Evolutionary conservation across 2,329 filamentous ascomycete genomes (phyloP), one percentile per base, ranked within the genome.

Genomic region (Clonostachys rosea): DNA sequence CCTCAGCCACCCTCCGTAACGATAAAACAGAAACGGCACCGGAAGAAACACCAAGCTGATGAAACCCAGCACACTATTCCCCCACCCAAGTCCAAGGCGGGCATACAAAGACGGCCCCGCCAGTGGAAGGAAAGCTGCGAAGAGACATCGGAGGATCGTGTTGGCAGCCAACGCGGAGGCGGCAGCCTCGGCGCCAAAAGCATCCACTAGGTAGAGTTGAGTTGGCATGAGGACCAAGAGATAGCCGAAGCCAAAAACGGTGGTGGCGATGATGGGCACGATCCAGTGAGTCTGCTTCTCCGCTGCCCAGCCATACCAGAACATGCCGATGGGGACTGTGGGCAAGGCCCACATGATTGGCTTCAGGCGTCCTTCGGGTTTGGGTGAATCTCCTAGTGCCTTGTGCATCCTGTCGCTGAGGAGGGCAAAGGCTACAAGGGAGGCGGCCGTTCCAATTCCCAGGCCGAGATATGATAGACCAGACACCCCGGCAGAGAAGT

Each of bases 181-280:
- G 4, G 46, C 46, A 3, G 69, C 68, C 34, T 65, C 65, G 2
- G 46, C 50, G 46, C 66, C 24, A 30, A 30, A 71, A 1, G 75
- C 75, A 45, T 85, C 81, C 14, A 86, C 75, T 3, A 86, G 69
- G 54, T 86, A 86, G 4, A 34, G 13, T 16, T 79, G 67, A 73
- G 47, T 55, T 53, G 33, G 35, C 8, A 44, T 14, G 13, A 80
- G 62, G 35, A 79, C 59, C 1, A 64, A 58, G 0, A 47, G 16
- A 30, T n/a, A 14, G 7, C 46, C 46, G 20, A 43, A 58, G 0
- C 75, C 74, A 44, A 81, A 70, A 13, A 78, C 65, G 2, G 62
- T 59, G 4, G 74, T 78, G 9, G 80, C 81, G 37, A 83, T 71
- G 47, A 84, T 80, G 2, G 81, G 79, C 12, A 80, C 66, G 40